Conservation (phyloP, 306 rosid genomes). For the Ziziphus jujuba region DNA sequence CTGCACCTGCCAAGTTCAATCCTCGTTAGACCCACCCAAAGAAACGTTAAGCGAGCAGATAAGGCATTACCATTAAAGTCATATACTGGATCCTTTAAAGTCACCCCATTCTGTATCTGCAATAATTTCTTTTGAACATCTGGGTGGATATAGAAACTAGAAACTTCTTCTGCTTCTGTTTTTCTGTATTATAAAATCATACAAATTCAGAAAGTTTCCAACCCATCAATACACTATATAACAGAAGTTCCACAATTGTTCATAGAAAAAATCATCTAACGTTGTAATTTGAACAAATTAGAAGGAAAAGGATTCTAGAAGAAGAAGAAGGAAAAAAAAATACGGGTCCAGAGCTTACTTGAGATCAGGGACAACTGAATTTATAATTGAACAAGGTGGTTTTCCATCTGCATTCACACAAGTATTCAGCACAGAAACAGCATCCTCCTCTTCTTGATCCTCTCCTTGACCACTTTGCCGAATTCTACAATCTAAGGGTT, state of each 20-base stretch:
- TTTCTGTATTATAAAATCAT: too few species aligned
- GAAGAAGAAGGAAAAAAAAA: neutral
- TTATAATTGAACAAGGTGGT: slow-evolving; percentile 34
- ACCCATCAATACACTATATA: slow-evolving; percentile 10
- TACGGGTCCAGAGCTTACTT: slow-evolving; percentile 45
- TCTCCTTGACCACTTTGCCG: slow-evolving; percentile 39
- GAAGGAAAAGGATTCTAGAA: slow-evolving; percentile 11
- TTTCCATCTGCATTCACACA: slow-evolving; percentile 37
- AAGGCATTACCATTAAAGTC: slow-evolving; percentile 39
- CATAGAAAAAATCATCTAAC: neutral
- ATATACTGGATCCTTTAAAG: slow-evolving; percentile 29
- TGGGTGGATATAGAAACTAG: slow-evolving; percentile 61
- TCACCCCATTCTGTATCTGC: slow-evolving; percentile 47
- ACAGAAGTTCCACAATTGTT: slow-evolving; percentile 15
- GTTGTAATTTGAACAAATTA: slow-evolving; percentile 4
- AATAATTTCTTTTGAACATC: slow-evolving; percentile 43
- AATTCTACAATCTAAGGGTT: slow-evolving; percentile 32
- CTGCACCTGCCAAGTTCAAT: slow-evolving; percentile 45
- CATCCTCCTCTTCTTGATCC: slow-evolving; percentile 36
- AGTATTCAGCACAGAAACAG: slow-evolving; percentile 34
- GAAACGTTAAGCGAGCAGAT: slow-evolving; percentile 19
- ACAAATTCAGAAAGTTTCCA: slow-evolving; percentile 12
- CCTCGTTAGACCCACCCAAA: slow-evolving; percentile 32
- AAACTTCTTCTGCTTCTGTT: slow-evolving; percentile 32
- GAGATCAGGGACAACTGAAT: slow-evolving; percentile 34